These are phyloP conservation scores for Lepraria neglecta DNA, from an alignment of 495 filamentous ascomycete genomes.

Conservation along the genomic window DNA sequence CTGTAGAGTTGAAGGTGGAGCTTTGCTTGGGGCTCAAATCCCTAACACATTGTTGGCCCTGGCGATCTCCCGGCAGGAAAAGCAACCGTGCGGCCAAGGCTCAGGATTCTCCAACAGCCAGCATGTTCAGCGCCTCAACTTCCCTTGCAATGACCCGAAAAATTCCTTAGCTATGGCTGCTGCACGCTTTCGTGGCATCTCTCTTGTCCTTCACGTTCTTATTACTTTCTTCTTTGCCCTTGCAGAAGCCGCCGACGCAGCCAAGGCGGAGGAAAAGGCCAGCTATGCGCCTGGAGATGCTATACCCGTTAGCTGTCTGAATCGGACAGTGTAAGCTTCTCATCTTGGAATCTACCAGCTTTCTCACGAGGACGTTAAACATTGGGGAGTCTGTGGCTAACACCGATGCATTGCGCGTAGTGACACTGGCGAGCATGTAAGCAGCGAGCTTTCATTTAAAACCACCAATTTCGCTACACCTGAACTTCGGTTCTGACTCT, in stretches of 20 bases:
- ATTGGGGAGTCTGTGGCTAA: conserved; percentile 14
- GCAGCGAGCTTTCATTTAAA: conserved; percentile 21
- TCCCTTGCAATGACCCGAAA: conserved; percentile 2
- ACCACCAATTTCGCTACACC: neutral
- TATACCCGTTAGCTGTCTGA: conserved; percentile 62
- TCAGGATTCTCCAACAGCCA: neutral
- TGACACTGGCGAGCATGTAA: conserved; percentile 60
- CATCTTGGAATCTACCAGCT: too few species aligned
- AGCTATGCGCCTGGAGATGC: conserved; percentile 43
- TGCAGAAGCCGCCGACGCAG: conserved; percentile 8
- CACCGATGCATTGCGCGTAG: conserved; percentile 26
- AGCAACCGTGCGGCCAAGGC: neutral
- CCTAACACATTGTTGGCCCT: neutral
- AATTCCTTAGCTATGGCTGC: conserved; percentile 2
- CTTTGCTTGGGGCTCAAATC: neutral
- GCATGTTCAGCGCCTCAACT: neutral
- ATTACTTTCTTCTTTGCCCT: conserved; percentile 11
- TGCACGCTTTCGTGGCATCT: neutral
- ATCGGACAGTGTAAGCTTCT: conserved; percentile 55
- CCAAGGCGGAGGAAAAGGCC: conserved; percentile 42
- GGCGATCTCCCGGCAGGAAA: conserved; percentile 6
- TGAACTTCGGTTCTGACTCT: neutral
- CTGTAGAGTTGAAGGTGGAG: neutral
- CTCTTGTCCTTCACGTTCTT: conserved; percentile 4
- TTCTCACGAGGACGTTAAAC: neutral